A percentile compares a stretch with the other conserved stretches of the same genome.
Evolutionary conservation across 192 early-diverging fungal species (phyloP).

Genomic region (Podila horticola): DNA sequence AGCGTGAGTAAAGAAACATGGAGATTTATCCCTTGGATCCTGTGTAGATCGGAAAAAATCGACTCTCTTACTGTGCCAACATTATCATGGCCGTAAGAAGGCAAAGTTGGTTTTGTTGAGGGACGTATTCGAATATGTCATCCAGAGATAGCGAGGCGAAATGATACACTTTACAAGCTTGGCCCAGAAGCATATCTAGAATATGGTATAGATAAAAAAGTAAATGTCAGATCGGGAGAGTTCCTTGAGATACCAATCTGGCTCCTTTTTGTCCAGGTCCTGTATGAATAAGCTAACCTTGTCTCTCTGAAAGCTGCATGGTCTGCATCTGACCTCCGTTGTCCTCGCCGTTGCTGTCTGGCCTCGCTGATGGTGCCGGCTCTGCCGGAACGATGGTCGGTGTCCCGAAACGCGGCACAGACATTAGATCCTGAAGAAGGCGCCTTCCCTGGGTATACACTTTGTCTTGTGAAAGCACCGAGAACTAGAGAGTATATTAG

Average conservation of each 20-base stretch:
- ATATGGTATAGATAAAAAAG: too few species aligned
- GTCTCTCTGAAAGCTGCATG: constrained; percentile 43
- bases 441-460: constrained; percentile 20
- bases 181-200: constrained; percentile 45
- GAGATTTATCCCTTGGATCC: not conserved
- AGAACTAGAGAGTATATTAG: constrained; percentile 10
- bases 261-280: not conserved
- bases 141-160: constrained; percentile 24
- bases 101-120: constrained; percentile 40
- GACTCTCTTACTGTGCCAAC: constrained; percentile 16
- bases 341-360: constrained; percentile 1
- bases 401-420: constrained; percentile 30
- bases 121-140: constrained; percentile 37
- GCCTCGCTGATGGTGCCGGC: constrained; percentile 1
- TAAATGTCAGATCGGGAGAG: not conserved
- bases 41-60: not conserved
- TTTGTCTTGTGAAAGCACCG: constrained; percentile 2
- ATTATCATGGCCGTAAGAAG: constrained; percentile 38
- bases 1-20: not conserved
- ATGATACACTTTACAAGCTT: constrained; percentile 33
- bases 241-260: not conserved
- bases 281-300: constrained; percentile 4
- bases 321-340: constrained; percentile 19
- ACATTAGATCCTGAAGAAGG: constrained; percentile 34
- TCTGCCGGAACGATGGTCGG: constrained; percentile 28